Conservation (phyloP, 257 asterid species). For the Solanum rostratum region DNA sequence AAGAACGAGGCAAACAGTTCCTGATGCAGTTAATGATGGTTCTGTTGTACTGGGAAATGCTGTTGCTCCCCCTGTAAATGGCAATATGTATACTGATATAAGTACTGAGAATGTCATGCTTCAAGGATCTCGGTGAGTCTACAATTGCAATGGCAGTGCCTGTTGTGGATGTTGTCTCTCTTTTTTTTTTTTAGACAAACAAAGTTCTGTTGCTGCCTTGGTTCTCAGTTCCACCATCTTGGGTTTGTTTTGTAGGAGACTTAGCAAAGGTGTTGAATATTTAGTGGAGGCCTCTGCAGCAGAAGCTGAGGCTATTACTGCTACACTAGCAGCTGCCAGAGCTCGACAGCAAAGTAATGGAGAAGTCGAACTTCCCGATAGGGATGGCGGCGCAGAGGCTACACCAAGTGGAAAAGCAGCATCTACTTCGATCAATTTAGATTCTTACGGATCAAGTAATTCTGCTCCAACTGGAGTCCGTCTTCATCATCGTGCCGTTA, state of each 20-base stretch:
- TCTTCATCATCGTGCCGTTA: constrained; percentile 98
- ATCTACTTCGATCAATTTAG: constrained; percentile 64
- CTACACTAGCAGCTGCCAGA: constrained; percentile 95
- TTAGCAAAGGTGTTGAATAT: constrained; percentile 89
- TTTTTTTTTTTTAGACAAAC: background rate
- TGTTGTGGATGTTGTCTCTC: background rate
- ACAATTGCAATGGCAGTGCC: background rate
- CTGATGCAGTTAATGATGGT: constrained; percentile 59
- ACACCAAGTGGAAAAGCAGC: constrained; percentile 89
- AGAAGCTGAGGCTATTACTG: constrained; percentile 98
- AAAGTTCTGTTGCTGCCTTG: background rate
- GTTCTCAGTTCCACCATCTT: background rate
- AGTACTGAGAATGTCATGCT: constrained; percentile 86
- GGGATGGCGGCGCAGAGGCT: constrained; percentile 95
- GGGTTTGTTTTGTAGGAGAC: constrained; percentile 34
- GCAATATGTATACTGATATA: constrained; percentile 80
- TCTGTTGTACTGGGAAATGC: constrained; percentile 87
- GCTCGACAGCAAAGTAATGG: constrained; percentile 87
- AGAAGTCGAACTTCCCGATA: constrained; percentile 85
- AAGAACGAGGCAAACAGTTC: constrained; percentile 34
- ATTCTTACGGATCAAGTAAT: constrained; percentile 49
- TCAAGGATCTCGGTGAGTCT: constrained; percentile 67
- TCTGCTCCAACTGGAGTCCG: constrained; percentile 86
- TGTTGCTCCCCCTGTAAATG: constrained; percentile 90
- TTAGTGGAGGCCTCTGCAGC: constrained; percentile 99